Base-by-base conservation (phyloP, 2,329 filamentous ascomycete genomes). In the Parafenestella ontariensis region DNA sequence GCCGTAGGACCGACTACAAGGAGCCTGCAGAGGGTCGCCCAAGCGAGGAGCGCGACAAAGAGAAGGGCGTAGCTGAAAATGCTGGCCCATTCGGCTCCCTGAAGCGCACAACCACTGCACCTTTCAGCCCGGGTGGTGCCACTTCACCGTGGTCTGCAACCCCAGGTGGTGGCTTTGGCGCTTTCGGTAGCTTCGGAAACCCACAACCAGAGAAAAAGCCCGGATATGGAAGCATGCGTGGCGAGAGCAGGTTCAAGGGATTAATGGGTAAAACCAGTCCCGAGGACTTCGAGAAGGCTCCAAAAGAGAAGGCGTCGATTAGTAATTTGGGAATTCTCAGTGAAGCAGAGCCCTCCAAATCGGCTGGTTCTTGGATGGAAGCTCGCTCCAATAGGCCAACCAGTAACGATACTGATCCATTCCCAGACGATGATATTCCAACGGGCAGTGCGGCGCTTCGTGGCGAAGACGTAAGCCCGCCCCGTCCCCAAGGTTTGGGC, bases 101-200 rank as follows among this genome's bases (percentile, higher is more conserved):
- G 52, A 86, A 85, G 70, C 82, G 86, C 50, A 83, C 81, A 57
- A 77, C 78, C 28, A 87, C 83, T 40, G 81, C 77, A 49, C 84
- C 83, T 9, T 73, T 86, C 52, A 81, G 79, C 62, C 76, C 80
- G 44, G 80, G 81, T 17, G 78, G 77, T 54, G 77, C 77, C 21
- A 75, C 78, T 34, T 86, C 84, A 13, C 83, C 85, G 8, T 89
- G 85, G 85, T 80, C 83, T 20, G 77, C 83, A 26, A 82, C 85
- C 13, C 85, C 85, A 49, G 82, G 81, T 45, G 83, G 88, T 39
- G 84, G 86, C 11, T 86, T 90, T 64, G 92, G 94, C 29, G 88
- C 88, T 20, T 99, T 99, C 76, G 94, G 94, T 10, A 95, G 88
- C 68, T 98, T 98, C 75, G 88, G 90, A n/a, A 76, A 76, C 72